A percentile compares a stretch with the other conserved stretches of the same genome.
phyloP scores from a whole-genome alignment of 2,329 filamentous ascomycete genomes.

The Penicillium sp. region DNA sequence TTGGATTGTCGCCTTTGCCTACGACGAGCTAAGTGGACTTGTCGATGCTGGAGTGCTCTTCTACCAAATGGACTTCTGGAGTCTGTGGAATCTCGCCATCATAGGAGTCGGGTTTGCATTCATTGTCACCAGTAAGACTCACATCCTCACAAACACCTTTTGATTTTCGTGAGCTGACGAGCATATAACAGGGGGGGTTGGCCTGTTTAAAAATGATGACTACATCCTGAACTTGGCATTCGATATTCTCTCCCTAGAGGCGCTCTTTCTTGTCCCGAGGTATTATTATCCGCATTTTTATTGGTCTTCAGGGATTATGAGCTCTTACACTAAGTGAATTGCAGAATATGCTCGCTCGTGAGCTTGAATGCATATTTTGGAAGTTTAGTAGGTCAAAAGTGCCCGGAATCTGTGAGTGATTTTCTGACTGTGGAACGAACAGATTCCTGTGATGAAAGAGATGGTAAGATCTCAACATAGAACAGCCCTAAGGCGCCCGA shows the following conservation, averaged over 20 bases:
- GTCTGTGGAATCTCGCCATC: conserved; percentile 70
- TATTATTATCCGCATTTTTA: conserved; percentile 19
- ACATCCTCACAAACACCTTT: conserved; percentile 1
- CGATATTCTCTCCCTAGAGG: conserved; percentile 85
- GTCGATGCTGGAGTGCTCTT: conserved; percentile 83
- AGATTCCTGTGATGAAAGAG: conserved; percentile 85
- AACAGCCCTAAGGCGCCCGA: conserved; percentile 9
- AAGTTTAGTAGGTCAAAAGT: conserved; percentile 35
- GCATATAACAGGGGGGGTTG: conserved; percentile 58
- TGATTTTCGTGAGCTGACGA: conserved; percentile 2
- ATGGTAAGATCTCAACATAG: conserved; percentile 59
- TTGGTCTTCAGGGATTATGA: conserved; percentile 5
- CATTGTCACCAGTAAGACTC: conserved; percentile 66
- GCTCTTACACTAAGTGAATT: conserved; percentile 18
- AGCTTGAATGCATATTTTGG: conserved; percentile 86
- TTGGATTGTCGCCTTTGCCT: conserved; percentile 84
- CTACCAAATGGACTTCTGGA: conserved; percentile 82
- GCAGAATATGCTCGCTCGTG: conserved; percentile 78
- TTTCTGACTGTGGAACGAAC: conserved; percentile 22
- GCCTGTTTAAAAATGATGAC: conserved; percentile 60
- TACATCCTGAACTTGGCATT: conserved; percentile 76
- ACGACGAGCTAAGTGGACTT: conserved; percentile 83
- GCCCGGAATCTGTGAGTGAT: conserved; percentile 4
- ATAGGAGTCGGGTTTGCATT: conserved; percentile 72
- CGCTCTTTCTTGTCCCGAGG: conserved; percentile 81